Base-by-base conservation (phyloP, 1,284 basidiomycete species). In the Marasmius fiardii region DNA sequence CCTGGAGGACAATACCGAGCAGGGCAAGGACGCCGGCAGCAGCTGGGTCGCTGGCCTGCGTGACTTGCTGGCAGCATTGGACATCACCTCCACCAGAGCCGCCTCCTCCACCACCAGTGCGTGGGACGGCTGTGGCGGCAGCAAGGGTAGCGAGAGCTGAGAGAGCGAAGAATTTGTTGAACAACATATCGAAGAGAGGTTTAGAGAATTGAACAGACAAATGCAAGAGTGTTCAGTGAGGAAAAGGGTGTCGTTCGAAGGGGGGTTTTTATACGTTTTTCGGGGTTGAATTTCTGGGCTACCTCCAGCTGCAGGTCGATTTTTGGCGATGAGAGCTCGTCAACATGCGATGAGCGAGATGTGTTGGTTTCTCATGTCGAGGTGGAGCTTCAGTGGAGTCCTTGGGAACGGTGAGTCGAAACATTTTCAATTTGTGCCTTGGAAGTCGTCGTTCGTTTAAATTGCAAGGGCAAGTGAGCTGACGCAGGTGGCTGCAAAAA, bases 401-500 rank as follows among this genome's bases (percentile, higher is more conserved):
- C 28, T 31, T 31, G 28, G 28, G 28, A 31, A 31, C 10, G n/a
- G n/a, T n/a, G n/a, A n/a, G n/a, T n/a, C n/a, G n/a, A n/a, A n/a
- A 31, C 10, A 31, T 31, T 10, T 4, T 31, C 28, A 31, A 31
- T 4, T 4, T 10, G 28, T 31, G n/a, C n/a, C n/a, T n/a, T n/a
- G n/a, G n/a, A n/a, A n/a, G n/a, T n/a, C n/a, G n/a, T n/a, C n/a
- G n/a, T n/a, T n/a, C n/a, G n/a, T n/a, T n/a, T n/a, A n/a, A n/a
- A n/a, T n/a, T n/a, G n/a, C n/a, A n/a, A n/a, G n/a, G n/a, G n/a
- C n/a, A n/a, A n/a, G n/a, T n/a, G n/a, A n/a, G 5, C 5, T 52
- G 44, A 52, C 55, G 14, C 43, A 18, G 33, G 47, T 24, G 11
- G 55, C 44, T 21, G 43, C 31, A 51, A 51, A n/a, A 49, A 21